Base-by-base conservation (phyloP, 2,329 filamentous ascomycete genomes). In the Sporothrix pseudoabietina region DNA sequence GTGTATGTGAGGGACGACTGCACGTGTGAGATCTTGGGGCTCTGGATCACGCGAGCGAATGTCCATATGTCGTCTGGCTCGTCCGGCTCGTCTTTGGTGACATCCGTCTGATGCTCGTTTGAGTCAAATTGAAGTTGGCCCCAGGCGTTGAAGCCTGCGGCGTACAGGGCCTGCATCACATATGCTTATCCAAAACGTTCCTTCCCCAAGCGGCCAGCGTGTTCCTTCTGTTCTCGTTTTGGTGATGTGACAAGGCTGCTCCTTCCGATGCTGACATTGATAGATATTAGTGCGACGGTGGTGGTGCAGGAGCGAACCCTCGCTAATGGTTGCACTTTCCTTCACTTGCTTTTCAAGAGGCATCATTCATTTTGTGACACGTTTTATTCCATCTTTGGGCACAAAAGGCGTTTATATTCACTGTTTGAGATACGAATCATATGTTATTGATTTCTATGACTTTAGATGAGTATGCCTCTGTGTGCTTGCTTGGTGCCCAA, bases 91-190 rank as follows among this genome's bases (percentile, higher is more conserved):
- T 49, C 44, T 49, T 49, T 1, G 3, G 6, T 5, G 1, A 19
- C 68, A 12, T 10, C 7, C 0, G 59, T 12, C 19, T 7, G 16
- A 6, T 68, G 71, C 10, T 65, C 55, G 1, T 54, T 16, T 55
- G 69, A 14, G 8, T 59, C 59, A 73, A 88, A 85, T 1, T 78
- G 76, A 19, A 90, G 82, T 77, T 90, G 88, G 72, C 80, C 79
- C 86, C 86, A 90, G 71, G 87, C 86, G 77, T 90, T 90, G 80
- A 88, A 86, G 55, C 88, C 88, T 2, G 85, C 76, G 57, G 84
- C 87, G 77, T 86, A 87, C 5, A 90, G 79, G 71, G 85, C 81
- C 86, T 71, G 55, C 69, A 71, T 63, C 41, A 59, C 52, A 55
- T 26, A 5, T 39, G 47, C 4, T 7, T 47, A 5, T n/a, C 55